Evolutionary conservation across 306 rosid species (phyloP).

Genomic region (Luffa acutangula): DNA sequence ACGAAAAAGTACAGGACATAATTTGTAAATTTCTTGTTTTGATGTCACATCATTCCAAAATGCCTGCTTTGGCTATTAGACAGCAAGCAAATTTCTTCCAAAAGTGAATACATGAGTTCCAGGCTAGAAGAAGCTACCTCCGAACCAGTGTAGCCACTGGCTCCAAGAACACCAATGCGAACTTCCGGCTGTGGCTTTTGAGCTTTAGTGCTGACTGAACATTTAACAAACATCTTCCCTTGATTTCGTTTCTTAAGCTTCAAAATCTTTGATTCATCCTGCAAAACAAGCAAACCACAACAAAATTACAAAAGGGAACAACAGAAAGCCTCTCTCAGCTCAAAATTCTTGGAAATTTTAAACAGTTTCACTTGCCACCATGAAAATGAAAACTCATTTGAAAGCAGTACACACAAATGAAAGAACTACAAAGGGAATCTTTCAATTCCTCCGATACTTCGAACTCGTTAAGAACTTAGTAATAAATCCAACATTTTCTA

Average conservation of each 20-base stretch:
- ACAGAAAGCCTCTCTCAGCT: neutral
- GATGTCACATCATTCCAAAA: neutral
- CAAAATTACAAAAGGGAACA: neutral
- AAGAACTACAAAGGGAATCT: neutral
- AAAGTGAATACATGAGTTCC: neutral
- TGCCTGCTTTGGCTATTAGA: neutral
- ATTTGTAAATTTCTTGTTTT: neutral
- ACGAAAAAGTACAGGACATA: neutral
- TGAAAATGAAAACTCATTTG: neutral
- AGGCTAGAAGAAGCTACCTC: constrained; percentile 42
- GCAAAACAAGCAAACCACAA: constrained; percentile 8
- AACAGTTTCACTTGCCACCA: neutral
- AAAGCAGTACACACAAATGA: neutral
- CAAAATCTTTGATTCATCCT: constrained; percentile 18
- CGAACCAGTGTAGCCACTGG: constrained; percentile 97
- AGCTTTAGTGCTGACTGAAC: constrained; percentile 32
- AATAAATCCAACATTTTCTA: neutral
- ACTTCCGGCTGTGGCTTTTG: constrained; percentile 37
- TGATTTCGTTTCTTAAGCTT: constrained; percentile 25
- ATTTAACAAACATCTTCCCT: constrained; percentile 42
- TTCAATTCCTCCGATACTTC: neutral
- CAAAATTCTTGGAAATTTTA: neutral
- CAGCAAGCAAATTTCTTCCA: neutral
- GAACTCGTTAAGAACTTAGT: neutral
- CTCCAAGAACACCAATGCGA: constrained; percentile 93